Conservation (phyloP, 352 stramenopile genomes). For the Stephanocyclus meneghinianus region DNA sequence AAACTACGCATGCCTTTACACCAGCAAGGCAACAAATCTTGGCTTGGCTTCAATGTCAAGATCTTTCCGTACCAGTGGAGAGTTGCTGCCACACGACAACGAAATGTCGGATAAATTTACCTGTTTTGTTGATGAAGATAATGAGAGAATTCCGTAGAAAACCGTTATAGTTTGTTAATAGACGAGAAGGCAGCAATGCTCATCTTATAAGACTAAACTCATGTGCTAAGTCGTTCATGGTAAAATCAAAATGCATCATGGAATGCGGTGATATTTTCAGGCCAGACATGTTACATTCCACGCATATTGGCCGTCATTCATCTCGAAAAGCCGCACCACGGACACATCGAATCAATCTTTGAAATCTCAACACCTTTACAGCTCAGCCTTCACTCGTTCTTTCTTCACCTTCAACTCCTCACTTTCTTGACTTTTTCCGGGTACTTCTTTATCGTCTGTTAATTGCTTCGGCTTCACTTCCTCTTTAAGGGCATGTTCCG, state of each 20-base stretch:
- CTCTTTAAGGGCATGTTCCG: slow-evolving; percentile 48
- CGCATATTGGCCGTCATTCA: slow-evolving; percentile 30
- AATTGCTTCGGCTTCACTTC: slow-evolving; percentile 26
- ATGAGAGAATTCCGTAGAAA: neutral
- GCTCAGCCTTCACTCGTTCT: slow-evolving; percentile 6
- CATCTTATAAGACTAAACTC: neutral
- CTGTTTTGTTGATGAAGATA: slow-evolving; percentile 26
- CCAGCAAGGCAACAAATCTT: slow-evolving; percentile 84
- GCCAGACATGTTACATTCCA: slow-evolving; percentile 8
- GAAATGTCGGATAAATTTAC: slow-evolving; percentile 49
- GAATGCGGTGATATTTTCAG: slow-evolving; percentile 15
- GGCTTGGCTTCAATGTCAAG: slow-evolving; percentile 61
- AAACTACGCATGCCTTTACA: slow-evolving; percentile 88
- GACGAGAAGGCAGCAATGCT: neutral
- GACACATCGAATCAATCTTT: neutral
- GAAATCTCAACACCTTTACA: neutral
- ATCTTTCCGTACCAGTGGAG: slow-evolving; percentile 72
- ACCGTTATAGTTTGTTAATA: neutral
- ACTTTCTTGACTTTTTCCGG: neutral
- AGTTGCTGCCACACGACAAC: slow-evolving; percentile 71
- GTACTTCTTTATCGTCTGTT: neutral
- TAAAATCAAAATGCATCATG: neutral
- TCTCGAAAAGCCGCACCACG: neutral
- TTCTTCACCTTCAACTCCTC: neutral
- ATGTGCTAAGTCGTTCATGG: neutral